Percentiles rank a stretch among this genome's conserved stretches.
Evolutionary conservation across 345 rosid species (phyloP).

Genomic region (Pugionium cornutum): DNA sequence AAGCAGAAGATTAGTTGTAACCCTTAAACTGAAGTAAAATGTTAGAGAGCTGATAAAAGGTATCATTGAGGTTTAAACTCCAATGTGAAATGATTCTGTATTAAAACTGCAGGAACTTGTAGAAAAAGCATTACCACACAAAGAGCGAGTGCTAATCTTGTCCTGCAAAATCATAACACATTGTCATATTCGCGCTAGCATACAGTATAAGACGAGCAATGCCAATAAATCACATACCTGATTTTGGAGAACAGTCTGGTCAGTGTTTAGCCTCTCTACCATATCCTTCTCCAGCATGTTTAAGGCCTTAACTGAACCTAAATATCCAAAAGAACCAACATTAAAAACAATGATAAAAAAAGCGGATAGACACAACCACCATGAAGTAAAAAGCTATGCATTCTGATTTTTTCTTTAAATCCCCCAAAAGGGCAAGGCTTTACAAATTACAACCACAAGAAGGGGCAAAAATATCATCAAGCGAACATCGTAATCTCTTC

Average conservation of each 20-base stretch:
- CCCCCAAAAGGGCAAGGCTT: constrained; percentile 16
- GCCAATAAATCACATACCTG: constrained; percentile 25
- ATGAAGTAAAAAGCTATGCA: constrained; percentile 7
- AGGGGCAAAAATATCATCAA: neutral
- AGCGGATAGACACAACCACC: constrained; percentile 1
- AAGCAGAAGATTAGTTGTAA: constrained; percentile 17
- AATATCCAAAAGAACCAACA: neutral
- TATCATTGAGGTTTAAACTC: constrained; percentile 44
- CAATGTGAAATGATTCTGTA: constrained; percentile 33
- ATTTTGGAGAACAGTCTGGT: constrained; percentile 24
- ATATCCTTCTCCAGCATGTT: constrained; percentile 17
- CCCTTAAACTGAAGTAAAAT: constrained; percentile 8
- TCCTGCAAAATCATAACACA: constrained; percentile 37
- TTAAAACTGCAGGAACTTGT: constrained; percentile 38
- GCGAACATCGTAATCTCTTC: neutral
- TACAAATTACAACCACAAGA: neutral
- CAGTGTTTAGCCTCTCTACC: constrained; percentile 17
- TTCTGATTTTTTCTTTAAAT: too few species aligned
- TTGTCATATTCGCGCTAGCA: constrained; percentile 10
- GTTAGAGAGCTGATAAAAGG: neutral
- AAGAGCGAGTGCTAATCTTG: constrained; percentile 34
- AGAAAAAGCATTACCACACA: constrained; percentile 32
- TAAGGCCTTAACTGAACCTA: constrained; percentile 20
- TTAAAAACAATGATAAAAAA: neutral
- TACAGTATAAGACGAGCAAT: neutral